Conservation (phyloP, 75 land plant species). For the Selaginella tamariscina region DNA sequence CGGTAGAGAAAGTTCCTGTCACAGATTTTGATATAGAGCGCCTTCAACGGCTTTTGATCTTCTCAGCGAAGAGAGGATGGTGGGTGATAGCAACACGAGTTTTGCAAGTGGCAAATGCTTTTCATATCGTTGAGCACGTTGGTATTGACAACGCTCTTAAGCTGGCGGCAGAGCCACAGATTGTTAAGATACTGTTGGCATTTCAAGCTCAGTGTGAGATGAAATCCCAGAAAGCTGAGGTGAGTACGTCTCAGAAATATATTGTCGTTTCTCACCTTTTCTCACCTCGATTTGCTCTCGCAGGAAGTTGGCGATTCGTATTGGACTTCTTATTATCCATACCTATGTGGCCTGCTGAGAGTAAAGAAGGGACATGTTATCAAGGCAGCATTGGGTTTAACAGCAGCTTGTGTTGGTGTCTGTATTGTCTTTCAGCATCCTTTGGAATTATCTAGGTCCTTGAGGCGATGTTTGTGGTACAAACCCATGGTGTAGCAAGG, state of each 20-base stretch:
- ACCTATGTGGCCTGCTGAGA: too few species aligned
- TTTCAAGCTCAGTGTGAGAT: neutral
- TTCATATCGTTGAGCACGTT: neutral
- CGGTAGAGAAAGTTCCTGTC: neutral
- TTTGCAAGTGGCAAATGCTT: neutral
- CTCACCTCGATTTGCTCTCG: too few species aligned
- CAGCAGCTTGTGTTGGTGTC: constrained; percentile 50
- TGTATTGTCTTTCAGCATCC: constrained; percentile 64
- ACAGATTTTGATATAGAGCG: neutral
- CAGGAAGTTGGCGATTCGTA: too few species aligned
- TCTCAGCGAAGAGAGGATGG: neutral
- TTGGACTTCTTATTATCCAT: too few species aligned
- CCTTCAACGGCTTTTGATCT: neutral
- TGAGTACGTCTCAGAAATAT: too few species aligned
- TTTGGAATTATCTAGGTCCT: constrained; percentile 37
- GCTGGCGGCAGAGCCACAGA: neutral
- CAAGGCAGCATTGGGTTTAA: constrained; percentile 23
- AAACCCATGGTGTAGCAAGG: neutral
- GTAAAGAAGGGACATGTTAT: neutral
- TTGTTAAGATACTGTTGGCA: neutral
- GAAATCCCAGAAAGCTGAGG: too few species aligned
- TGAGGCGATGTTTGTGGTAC: constrained; percentile 51
- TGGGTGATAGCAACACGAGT: neutral
- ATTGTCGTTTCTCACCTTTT: too few species aligned
- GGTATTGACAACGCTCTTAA: neutral